Base-by-base conservation (phyloP, 2,329 filamentous ascomycete genomes). In the Venturia nashicola region DNA sequence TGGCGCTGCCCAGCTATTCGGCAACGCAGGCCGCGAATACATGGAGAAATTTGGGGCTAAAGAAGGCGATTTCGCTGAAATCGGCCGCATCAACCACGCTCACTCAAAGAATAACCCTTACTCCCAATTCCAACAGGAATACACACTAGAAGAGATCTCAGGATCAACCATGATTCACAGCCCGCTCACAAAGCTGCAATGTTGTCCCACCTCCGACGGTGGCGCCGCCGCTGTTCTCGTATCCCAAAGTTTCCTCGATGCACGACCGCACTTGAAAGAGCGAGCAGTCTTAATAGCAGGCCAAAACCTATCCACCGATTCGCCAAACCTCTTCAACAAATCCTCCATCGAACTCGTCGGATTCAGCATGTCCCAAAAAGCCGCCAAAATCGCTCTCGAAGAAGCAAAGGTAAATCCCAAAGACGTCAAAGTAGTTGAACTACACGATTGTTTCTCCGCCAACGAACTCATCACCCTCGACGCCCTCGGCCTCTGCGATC, bases 181-280 rank as follows among this genome's bases (percentile, higher is more conserved):
- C 68, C 93, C 93, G 18, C 82, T 97, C 64, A 97, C 94, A 65
- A 97, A 97, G 78, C 86, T 97, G n/a, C 94, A 97, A 79, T 97
- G 93, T 83, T 97, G 93, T 77, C 93, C 94, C 1, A 97, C 93
- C 0, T 96, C 91, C 0, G 94, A 97, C 75, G 93, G 93, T 60
- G 90, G 87, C 59, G 93, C 91, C 0, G 91, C 94, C 0, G 90
- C 90, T 16, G 87, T 97, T 40, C 79, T 99, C 61, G 91, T 96
- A 63, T 96, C 91, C 0, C 87, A 96, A 76, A 83, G 82, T 59
- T 97, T 97, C 82, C 84, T 97, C 63, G 88, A 93, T 71, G 87
- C 87, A 9, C 84, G 90, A 27, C 92, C 92, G 1, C 86, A 96
- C 70, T 84, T 97, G 65, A 87, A 86, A 72, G 80, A 83, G 64